Conservation (phyloP, 2,329 filamentous ascomycete species). For the Claviceps cyperi region DNA sequence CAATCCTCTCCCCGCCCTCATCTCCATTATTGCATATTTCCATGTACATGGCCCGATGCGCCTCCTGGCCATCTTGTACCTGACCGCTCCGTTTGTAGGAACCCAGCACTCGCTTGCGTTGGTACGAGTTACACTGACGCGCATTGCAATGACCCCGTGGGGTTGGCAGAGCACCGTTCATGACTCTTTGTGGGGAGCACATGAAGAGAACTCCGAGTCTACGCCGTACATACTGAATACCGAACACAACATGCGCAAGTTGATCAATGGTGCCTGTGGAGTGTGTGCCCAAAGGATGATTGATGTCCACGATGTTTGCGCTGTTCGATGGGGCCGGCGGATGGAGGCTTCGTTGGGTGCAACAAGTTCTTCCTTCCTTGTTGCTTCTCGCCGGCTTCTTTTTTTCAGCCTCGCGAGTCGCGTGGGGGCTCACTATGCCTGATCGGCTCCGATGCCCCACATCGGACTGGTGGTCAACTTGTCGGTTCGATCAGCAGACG, state of each 20-base stretch:
- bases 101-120: constrained; percentile 5
- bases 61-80: constrained; percentile 11
- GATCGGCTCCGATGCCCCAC: constrained; percentile 4
- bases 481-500: constrained; percentile 10
- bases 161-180: background rate
- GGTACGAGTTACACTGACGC: background rate
- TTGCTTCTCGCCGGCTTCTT: constrained; percentile 6
- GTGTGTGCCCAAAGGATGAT: background rate
- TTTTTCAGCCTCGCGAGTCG: constrained; percentile 3
- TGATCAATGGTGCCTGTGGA: too few species aligned
- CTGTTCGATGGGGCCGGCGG: constrained; percentile 15
- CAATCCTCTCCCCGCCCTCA: background rate
- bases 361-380: constrained; percentile 13
- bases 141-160: background rate
- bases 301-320: constrained; percentile 5
- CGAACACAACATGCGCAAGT: too few species aligned
- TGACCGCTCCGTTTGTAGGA: constrained; percentile 16
- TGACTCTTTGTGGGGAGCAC: background rate
- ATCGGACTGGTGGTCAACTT: constrained; percentile 3
- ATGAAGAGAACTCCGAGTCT: too few species aligned
- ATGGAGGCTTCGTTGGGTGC: too few species aligned
- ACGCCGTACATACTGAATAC: too few species aligned
- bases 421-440: constrained; percentile 5
- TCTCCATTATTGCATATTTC: too few species aligned
- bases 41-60: constrained; percentile 9